Evolutionary conservation across 805 yeast genomes (phyloP), one percentile per base, ranked within the genome.

Genomic region (Maudiozyma turicensis): DNA sequence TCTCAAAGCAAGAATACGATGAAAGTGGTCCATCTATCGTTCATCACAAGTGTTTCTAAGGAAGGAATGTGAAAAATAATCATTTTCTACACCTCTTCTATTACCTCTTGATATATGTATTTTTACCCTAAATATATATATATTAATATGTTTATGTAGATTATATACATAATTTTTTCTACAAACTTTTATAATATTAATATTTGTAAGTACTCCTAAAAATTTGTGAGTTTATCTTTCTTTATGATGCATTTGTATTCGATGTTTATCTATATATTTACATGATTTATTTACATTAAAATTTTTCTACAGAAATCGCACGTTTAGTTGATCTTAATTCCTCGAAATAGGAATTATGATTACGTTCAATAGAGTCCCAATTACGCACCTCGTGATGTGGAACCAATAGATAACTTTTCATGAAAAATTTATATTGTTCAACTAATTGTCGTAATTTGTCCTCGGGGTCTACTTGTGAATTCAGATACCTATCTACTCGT

Each of bases 1-100:
- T 93, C 86, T 90, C 98, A 71, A 93, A 93, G 84, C 98, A 93
- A 81, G 99, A 93, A 82, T 93, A 93, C 86, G 99, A 93, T 84
- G 99, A 93, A 81, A 87, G 96, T 78, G 99, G 99, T 71, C 99
- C 99, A 69, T 89, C 97, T 58, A 93, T 93, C 72, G 99, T 93
- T 58, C 76, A 72, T 67, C 74, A 70, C 71, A 72, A 72, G 60
- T 72, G 76, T 71, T 72, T 72, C 74, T 72, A 69, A 71, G 54
- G 11, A 34, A 34, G n/a, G 38, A 34, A 34, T 13, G 6, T 34
- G 11, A 13, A 35, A 35, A 35, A 35, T 5, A 35, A 35, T n/a
- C 34, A 32, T 32, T 11, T 32, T 32, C 5, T 32, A 9, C 34
- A 32, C 34, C 13, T 9, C 9, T 7, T 35, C 38, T 34, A 34